Evolutionary conservation across 306 rosid species (phyloP).

Genomic region (Cucurbita maxima): DNA sequence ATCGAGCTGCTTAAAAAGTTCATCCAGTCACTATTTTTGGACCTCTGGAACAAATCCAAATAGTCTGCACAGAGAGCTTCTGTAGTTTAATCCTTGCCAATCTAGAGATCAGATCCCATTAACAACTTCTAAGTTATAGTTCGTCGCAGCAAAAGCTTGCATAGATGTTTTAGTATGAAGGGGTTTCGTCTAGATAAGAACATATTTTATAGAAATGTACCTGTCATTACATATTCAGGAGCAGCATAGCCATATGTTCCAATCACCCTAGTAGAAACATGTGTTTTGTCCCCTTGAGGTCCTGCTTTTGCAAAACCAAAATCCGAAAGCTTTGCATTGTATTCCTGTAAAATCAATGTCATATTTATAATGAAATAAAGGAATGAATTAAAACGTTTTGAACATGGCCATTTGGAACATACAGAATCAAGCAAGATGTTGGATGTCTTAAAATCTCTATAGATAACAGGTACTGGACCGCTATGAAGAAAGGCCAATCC

Average conservation of each 20-base stretch:
- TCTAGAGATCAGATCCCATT: not conserved
- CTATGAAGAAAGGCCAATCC: conserved; percentile 92
- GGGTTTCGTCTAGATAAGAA: not conserved
- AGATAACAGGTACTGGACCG: conserved; percentile 86
- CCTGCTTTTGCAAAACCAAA: conserved; percentile 98
- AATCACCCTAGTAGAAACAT: conserved; percentile 92
- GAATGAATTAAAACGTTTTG: not conserved
- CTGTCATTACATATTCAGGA: conserved; percentile 97
- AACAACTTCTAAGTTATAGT: not conserved
- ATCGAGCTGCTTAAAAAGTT: not conserved
- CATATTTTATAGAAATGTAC: conserved; percentile 15
- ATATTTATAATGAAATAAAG: not conserved
- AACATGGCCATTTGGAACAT: conserved; percentile 11
- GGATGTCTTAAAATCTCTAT: conserved; percentile 95
- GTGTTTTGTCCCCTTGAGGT: conserved; percentile 95
- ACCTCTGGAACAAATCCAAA: not conserved
- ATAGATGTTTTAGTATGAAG: not conserved
- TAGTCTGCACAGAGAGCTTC: not conserved
- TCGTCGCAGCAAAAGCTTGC: not conserved
- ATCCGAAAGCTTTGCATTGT: conserved; percentile 96
- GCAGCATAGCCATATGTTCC: conserved; percentile 97
- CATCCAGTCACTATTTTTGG: not conserved
- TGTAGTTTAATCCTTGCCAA: not conserved
- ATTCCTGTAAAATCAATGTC: conserved; percentile 37
- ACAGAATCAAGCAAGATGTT: conserved; percentile 92